Evolutionary conservation across 495 filamentous ascomycete genomes (phyloP).

Genomic region (Penicillium cataractarum): DNA sequence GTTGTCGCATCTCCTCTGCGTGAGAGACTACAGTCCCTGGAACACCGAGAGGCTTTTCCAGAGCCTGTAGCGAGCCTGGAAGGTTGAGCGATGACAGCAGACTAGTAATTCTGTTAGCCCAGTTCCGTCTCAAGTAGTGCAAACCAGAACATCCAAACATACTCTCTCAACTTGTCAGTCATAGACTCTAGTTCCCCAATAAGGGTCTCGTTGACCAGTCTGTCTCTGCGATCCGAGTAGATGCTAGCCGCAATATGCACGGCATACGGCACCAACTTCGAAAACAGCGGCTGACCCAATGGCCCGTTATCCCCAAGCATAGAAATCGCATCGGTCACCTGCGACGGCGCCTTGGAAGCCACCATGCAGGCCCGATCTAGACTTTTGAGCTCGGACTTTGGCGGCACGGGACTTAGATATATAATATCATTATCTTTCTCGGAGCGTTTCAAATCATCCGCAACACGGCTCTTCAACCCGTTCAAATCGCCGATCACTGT

Average conservation of each 20-base stretch:
- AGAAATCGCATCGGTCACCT: constrained; percentile 78
- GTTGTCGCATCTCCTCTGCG: constrained; percentile 94
- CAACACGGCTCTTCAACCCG: constrained; percentile 76
- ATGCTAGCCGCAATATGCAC: constrained; percentile 95
- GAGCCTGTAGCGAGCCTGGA: constrained; percentile 88
- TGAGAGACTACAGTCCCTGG: constrained; percentile 83
- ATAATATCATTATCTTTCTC: constrained; percentile 98
- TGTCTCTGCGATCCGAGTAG: constrained; percentile 88
- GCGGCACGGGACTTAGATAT: constrained; percentile 81
- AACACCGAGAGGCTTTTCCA: constrained; percentile 94
- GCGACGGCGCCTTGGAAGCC: constrained; percentile 72
- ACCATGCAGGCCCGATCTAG: constrained; percentile 92
- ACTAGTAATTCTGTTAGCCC: constrained; percentile 33
- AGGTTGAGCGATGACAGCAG: constrained; percentile 82
- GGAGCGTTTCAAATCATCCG: constrained; percentile 86
- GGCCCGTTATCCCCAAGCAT: constrained; percentile 78
- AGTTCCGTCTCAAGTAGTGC: not conserved
- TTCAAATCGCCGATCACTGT: constrained; percentile 81
- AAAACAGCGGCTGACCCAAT: constrained; percentile 83
- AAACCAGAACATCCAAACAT: constrained; percentile 20
- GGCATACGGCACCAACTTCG: constrained; percentile 91
- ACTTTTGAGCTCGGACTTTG: constrained; percentile 83
- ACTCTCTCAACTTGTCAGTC: constrained; percentile 78
- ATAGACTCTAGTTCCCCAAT: constrained; percentile 83
- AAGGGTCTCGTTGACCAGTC: constrained; percentile 82